Evolutionary conservation across 306 rosid genomes (phyloP).

Genomic region (Malus domestica): DNA sequence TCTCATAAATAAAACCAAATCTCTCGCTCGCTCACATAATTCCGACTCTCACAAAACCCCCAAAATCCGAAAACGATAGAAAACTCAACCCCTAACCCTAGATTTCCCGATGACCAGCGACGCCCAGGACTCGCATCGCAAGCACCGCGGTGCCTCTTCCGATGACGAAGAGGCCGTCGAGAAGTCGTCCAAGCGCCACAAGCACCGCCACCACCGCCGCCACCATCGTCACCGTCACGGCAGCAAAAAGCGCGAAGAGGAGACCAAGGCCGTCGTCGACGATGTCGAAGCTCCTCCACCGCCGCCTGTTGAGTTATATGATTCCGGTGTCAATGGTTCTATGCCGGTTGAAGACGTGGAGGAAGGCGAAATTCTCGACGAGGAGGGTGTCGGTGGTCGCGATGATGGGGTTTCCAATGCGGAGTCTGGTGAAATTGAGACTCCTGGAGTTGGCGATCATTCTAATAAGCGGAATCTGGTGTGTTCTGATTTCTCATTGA

Average conservation of each 20-base stretch:
- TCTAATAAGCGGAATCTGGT: slow-evolving; percentile 48
- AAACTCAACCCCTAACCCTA: slow-evolving; percentile 45
- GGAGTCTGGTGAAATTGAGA: slow-evolving; percentile 46
- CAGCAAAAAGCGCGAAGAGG: slow-evolving; percentile 45
- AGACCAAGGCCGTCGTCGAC: slow-evolving; percentile 24
- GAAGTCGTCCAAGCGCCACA: slow-evolving; percentile 73
- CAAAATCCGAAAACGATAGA: background rate
- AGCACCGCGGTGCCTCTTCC: slow-evolving; percentile 54
- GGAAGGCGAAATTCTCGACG: slow-evolving; percentile 95
- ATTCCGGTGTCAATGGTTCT: slow-evolving; percentile 1
- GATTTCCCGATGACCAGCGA: slow-evolving; percentile 56
- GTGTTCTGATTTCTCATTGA: slow-evolving; percentile 23
- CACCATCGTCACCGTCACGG: slow-evolving; percentile 54
- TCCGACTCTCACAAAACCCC: background rate
- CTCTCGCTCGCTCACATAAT: background rate
- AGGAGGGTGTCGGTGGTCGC: slow-evolving; percentile 40
- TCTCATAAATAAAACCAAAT: background rate
- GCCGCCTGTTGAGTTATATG: slow-evolving; percentile 15
- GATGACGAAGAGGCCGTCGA: slow-evolving; percentile 43
- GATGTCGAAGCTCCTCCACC: slow-evolving; percentile 16
- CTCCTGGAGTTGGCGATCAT: slow-evolving; percentile 30
- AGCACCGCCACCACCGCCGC: slow-evolving; percentile 63
- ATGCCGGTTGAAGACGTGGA: slow-evolving; percentile 61
- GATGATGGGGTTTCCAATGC: slow-evolving; percentile 40
- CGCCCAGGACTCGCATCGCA: slow-evolving; percentile 49